Percentiles rank a stretch among this genome's conserved stretches.
These are phyloP conservation scores for Hemileccinum rubropunctum DNA, from an alignment of 768 basidiomycete genomes.

Conservation along the genomic window DNA sequence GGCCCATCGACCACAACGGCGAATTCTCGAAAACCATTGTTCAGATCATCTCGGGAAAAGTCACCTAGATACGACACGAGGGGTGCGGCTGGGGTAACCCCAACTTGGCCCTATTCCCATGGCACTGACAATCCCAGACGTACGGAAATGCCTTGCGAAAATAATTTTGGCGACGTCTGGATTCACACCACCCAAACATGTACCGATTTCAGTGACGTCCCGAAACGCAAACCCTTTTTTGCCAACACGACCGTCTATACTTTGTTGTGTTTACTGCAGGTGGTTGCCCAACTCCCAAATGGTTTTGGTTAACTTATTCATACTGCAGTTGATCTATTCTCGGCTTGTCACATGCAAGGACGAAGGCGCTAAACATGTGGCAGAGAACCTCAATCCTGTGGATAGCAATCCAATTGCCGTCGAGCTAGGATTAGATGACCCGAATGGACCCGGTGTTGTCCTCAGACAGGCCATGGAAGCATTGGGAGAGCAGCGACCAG, in stretches of 20 bases:
- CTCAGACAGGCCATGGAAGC: conserved; percentile 64
- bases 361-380: conserved; percentile 68
- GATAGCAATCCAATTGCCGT: conserved; percentile 80
- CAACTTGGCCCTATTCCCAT: conserved; percentile 9
- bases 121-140: conserved; percentile 1
- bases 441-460: conserved; percentile 67
- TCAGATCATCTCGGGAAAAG: conserved; percentile 70
- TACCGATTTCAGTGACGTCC: conserved; percentile 25
- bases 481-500: conserved; percentile 47
- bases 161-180: conserved; percentile 51
- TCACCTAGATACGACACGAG: conserved; percentile 30
- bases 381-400: conserved; percentile 60
- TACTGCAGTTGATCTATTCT: conserved; percentile 75
- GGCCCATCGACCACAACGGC: conserved; percentile 54
- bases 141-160: not conserved
- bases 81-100: conserved; percentile 31
- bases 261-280: conserved; percentile 85
- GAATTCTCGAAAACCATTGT: conserved; percentile 77
- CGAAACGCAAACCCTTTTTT: conserved; percentile 67
- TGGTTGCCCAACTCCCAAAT: conserved; percentile 20
- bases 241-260: conserved; percentile 93
- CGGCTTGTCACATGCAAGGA: conserved; percentile 85
- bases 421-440: conserved; percentile 82
- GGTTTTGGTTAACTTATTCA: conserved; percentile 5
- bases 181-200: conserved; percentile 40